A percentile compares a stretch with the other conserved stretches of the same genome.
Conservation (phyloP, 1,284 basidiomycete genomes). For the Puccinia horiana region DNA sequence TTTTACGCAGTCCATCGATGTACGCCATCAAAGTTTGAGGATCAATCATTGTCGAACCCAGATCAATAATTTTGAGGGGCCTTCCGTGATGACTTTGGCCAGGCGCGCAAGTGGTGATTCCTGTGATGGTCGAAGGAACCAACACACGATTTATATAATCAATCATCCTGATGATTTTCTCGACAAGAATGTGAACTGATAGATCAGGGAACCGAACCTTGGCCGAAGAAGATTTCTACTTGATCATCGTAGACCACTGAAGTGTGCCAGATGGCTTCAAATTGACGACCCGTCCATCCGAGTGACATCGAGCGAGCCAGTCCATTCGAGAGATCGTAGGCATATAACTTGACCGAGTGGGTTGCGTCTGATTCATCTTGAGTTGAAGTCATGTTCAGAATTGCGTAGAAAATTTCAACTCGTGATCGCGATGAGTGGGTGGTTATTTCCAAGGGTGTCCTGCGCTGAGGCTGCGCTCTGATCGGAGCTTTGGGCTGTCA, state of each 20-base stretch:
- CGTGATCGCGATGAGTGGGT: neutral
- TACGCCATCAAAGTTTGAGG: conserved; percentile 58
- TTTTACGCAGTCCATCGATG: conserved; percentile 54
- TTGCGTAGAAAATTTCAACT: neutral
- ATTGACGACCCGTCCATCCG: conserved; percentile 54
- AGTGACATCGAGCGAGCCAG: conserved; percentile 55
- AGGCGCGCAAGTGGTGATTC: conserved; percentile 20
- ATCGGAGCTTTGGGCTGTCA: too few relatives aligned
- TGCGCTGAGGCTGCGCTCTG: too few relatives aligned
- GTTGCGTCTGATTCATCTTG: conserved; percentile 15
- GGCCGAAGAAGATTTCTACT: conserved; percentile 59
- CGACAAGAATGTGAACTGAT: conserved; percentile 11
- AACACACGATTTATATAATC: neutral
- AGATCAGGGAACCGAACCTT: conserved; percentile 55
- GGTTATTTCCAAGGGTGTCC: neutral
- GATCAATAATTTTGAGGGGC: conserved; percentile 55
- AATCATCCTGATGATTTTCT: neutral
- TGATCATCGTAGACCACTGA: conserved; percentile 57
- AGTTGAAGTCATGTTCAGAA: neutral
- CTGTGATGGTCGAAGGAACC: neutral
- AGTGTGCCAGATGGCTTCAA: conserved; percentile 57
- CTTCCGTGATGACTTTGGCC: conserved; percentile 56
- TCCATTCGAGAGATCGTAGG: conserved; percentile 58
- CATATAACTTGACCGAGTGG: conserved; percentile 55
- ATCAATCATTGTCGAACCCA: conserved; percentile 59